Conservation (phyloP, 2,329 filamentous ascomycete species). For the Phoma herbarum region DNA sequence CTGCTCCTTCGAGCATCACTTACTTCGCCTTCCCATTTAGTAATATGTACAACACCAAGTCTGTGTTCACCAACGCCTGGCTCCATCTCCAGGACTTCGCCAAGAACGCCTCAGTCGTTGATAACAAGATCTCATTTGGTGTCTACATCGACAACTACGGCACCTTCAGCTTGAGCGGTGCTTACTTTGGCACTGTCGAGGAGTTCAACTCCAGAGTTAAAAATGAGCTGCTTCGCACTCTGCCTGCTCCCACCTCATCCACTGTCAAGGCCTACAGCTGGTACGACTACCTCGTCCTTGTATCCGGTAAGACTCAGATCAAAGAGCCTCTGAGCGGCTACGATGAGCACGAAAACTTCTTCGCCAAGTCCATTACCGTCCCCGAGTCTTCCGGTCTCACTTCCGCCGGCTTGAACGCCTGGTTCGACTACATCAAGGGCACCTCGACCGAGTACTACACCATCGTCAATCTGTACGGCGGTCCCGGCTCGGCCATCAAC, state of each 20-base stretch:
- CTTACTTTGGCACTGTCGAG: conserved; percentile 50
- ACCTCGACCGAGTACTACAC: conserved; percentile 42
- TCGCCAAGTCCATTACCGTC: conserved; percentile 54
- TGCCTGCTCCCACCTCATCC: conserved; percentile 38
- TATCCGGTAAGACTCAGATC: conserved; percentile 41
- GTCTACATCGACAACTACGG: conserved; percentile 52
- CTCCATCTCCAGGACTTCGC: conserved; percentile 54
- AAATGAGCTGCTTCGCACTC: conserved; percentile 51
- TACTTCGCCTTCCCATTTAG: conserved; percentile 41
- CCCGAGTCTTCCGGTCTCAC: conserved; percentile 47
- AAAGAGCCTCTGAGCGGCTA: conserved; percentile 46
- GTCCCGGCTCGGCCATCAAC: conserved; percentile 49
- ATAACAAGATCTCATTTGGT: conserved; percentile 53
- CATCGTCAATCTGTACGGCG: conserved; percentile 53
- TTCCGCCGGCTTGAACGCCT: conserved; percentile 35
- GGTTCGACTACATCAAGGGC: conserved; percentile 45
- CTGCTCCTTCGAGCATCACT: conserved; percentile 39
- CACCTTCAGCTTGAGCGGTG: conserved; percentile 51
- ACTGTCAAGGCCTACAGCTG: conserved; percentile 44
- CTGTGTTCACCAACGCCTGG: conserved; percentile 50
- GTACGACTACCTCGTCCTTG: conserved; percentile 56
- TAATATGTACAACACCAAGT: conserved; percentile 39
- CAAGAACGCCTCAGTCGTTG: conserved; percentile 52
- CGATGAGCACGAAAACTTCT: conserved; percentile 52
- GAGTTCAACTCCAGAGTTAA: conserved; percentile 52